These are phyloP conservation scores for Chaetothyriales sp. DNA, from an alignment of 2,329 filamentous ascomycete genomes.

Conservation along the genomic window DNA sequence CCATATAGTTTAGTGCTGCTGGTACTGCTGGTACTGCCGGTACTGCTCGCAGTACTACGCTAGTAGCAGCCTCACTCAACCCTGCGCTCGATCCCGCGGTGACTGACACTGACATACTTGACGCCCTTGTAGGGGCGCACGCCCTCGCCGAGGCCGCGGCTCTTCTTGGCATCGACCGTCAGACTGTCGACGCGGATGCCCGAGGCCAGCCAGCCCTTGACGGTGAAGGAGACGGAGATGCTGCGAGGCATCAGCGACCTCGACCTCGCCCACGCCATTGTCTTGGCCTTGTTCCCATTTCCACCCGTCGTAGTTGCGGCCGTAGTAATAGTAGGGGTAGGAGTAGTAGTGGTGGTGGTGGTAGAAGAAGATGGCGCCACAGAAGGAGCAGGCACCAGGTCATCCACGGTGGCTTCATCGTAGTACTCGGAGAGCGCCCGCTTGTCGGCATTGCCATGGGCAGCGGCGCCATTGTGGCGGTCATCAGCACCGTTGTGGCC, in stretches of 20 bases:
- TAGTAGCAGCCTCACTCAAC: too few species aligned
- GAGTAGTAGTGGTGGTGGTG: too few species aligned
- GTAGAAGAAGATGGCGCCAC: too few species aligned
- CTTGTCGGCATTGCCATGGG: conserved; percentile 19
- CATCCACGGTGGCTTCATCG: conserved; percentile 28
- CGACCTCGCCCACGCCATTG: conserved; percentile 44
- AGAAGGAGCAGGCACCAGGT: conserved; percentile 2
- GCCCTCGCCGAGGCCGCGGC: conserved; percentile 69
- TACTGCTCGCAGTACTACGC: not conserved
- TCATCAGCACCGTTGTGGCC: conserved; percentile 36
- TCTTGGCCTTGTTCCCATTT: conserved; percentile 14
- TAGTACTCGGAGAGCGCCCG: conserved; percentile 33
- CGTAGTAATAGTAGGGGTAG: not conserved
- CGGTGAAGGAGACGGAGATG: conserved; percentile 51
- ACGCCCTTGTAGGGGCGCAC: conserved; percentile 96
- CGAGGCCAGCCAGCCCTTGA: conserved; percentile 52
- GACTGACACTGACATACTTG: conserved; percentile 74
- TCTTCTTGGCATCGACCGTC: conserved; percentile 59
- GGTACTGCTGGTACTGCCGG: too few species aligned
- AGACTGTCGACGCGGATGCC: conserved; percentile 51
- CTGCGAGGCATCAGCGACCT: conserved; percentile 69
- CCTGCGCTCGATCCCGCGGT: conserved; percentile 38
- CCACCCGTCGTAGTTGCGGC: conserved; percentile 11
- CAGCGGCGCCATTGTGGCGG: conserved; percentile 19
- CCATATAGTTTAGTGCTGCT: too few species aligned